A percentile compares a stretch with the other conserved stretches of the same genome.
Conservation (phyloP, 2,329 filamentous ascomycete genomes). For the Celoporthe dispersa region DNA sequence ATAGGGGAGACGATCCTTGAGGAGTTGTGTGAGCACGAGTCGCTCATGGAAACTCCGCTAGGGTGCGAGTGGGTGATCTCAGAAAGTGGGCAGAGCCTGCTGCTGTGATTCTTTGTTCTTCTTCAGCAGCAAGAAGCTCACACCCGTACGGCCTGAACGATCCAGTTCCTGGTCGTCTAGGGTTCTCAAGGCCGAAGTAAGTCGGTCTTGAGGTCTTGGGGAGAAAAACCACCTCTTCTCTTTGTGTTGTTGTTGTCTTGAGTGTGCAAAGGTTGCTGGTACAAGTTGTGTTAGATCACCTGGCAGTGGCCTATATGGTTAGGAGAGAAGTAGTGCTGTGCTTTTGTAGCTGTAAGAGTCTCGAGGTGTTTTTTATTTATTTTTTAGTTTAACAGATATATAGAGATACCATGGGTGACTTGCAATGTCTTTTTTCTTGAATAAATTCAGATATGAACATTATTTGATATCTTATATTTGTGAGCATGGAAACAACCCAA, state of each 20-base stretch:
- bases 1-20: constrained; percentile 69
- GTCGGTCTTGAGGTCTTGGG: background rate
- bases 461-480: background rate
- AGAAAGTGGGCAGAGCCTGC: constrained; percentile 63
- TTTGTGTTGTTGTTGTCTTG: background rate
- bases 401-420: constrained; percentile 25
- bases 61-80: constrained; percentile 83
- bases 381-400: constrained; percentile 58
- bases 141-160: background rate
- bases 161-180: no score
- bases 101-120: constrained; percentile 44
- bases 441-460: background rate
- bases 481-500: background rate
- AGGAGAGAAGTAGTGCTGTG: constrained; percentile 38
- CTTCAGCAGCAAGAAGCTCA: background rate
- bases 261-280: background rate
- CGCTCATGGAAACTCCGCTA: constrained; percentile 56
- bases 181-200: no score
- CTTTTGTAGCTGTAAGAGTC: constrained; percentile 67
- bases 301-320: background rate
- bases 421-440: no score
- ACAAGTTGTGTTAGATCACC: background rate
- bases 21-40: constrained; percentile 71
- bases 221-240: background rate
- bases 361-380: constrained; percentile 79